Conservation (phyloP, 345 rosid species). For the Salix exigua region DNA sequence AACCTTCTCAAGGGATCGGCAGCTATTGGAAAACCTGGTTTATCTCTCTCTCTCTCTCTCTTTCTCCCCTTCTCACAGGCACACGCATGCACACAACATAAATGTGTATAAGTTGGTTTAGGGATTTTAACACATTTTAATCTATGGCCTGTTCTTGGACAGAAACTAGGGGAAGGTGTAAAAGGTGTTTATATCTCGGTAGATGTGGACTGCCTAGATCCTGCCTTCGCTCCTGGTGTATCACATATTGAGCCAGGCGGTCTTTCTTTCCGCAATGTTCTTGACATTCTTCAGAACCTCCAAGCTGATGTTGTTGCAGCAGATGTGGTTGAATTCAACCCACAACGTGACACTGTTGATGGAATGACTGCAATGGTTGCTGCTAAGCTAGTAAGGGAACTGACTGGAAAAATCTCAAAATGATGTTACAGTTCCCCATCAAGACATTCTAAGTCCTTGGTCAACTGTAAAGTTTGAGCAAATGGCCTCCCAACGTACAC, state of each 20-base stretch:
- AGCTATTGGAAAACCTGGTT: slow-evolving; percentile 80
- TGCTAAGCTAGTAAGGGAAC: slow-evolving; percentile 91
- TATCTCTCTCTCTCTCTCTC: slow-evolving; percentile 20
- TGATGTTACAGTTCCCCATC: slow-evolving; percentile 16
- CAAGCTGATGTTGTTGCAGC: slow-evolving; percentile 84
- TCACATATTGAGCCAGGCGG: slow-evolving; percentile 99
- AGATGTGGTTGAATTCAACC: slow-evolving; percentile 94
- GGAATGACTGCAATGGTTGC: slow-evolving; percentile 99
- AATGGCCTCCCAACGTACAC: background rate
- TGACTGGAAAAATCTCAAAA: slow-evolving; percentile 84
- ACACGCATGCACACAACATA: background rate
- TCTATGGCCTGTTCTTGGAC: slow-evolving; percentile 17
- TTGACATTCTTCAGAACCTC: slow-evolving; percentile 83
- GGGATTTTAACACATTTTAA: background rate
- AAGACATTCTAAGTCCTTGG: background rate
- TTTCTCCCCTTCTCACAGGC: background rate
- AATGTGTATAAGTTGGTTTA: background rate
- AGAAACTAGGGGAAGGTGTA: slow-evolving; percentile 97
- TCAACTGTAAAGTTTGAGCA: background rate
- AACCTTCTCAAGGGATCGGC: slow-evolving; percentile 76
- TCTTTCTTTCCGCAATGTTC: slow-evolving; percentile 87
- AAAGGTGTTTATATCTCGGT: slow-evolving; percentile 87
- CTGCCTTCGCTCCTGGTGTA: slow-evolving; percentile 98
- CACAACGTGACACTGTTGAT: slow-evolving; percentile 95
- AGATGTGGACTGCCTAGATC: slow-evolving; percentile 95